phyloP scores from a whole-genome alignment of 495 filamentous ascomycete genomes.

The Aspergillus nanangensis region DNA sequence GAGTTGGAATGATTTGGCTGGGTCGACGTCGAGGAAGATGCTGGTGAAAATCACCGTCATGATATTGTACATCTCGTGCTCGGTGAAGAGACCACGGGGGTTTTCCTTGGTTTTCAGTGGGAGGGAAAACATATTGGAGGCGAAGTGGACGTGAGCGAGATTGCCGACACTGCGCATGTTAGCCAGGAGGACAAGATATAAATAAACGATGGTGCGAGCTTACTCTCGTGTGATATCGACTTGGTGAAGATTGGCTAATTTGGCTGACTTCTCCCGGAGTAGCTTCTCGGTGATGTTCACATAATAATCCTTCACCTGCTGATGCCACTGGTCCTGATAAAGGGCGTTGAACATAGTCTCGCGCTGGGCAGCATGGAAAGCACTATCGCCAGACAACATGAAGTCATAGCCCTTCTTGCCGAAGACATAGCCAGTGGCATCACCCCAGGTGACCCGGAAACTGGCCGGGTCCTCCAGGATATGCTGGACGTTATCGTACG shows the following conservation, averaged over 20 bases:
- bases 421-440: conserved; percentile 49
- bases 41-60: conserved; percentile 60
- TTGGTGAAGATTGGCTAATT: conserved; percentile 52
- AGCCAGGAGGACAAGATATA: background rate
- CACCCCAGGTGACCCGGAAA: conserved; percentile 62
- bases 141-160: conserved; percentile 66
- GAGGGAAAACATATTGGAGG: conserved; percentile 64
- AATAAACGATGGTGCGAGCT: conserved; percentile 9
- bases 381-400: conserved; percentile 27
- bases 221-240: conserved; percentile 71
- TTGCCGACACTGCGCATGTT: conserved; percentile 54
- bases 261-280: conserved; percentile 61
- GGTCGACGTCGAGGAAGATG: conserved; percentile 53
- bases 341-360: conserved; percentile 25
- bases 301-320: conserved; percentile 51
- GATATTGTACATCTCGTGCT: conserved; percentile 73
- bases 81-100: conserved; percentile 66
- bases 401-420: conserved; percentile 50
- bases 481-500: background rate
- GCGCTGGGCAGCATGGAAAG: background rate
- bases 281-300: conserved; percentile 59
- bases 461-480: conserved; percentile 6
- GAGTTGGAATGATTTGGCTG: conserved; percentile 42
- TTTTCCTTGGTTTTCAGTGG: conserved; percentile 68
- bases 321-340: conserved; percentile 42